Conservation (phyloP, 768 basidiomycete genomes). For the Coprinopsis cinerea region DNA sequence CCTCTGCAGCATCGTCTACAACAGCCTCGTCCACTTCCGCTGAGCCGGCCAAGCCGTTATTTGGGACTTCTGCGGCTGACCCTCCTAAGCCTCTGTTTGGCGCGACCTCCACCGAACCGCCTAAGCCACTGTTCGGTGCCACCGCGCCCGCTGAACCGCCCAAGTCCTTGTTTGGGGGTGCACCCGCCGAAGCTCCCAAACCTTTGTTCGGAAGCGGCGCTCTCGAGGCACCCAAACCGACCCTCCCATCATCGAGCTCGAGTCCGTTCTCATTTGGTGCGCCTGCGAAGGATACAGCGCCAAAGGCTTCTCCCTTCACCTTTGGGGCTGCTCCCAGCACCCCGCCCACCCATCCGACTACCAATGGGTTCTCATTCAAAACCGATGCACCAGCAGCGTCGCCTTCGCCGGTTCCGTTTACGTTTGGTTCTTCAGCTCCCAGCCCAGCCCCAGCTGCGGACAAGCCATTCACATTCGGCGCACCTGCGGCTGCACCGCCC, state of each 20-base stretch:
- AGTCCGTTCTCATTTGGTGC: conserved; percentile 24
- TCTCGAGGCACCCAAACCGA: conserved; percentile 7
- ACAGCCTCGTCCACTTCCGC: no score
- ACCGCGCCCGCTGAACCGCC: conserved; percentile 5
- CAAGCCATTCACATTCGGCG: conserved; percentile 53
- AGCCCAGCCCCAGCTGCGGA: conserved; percentile 38
- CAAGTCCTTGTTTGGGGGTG: conserved; percentile 16
- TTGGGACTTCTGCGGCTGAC: conserved; percentile 1
- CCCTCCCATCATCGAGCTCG: conserved; percentile 4
- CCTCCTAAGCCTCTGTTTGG: no score
- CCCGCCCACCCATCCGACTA: conserved; percentile 20
- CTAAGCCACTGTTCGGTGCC: not conserved
- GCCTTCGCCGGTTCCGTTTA: conserved; percentile 33
- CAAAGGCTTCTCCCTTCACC: conserved; percentile 30
- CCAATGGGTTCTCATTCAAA: conserved; percentile 38
- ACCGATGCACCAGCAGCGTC: conserved; percentile 19
- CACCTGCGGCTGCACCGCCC: conserved; percentile 23
- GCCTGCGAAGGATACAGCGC: conserved; percentile 11
- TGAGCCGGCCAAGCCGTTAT: not conserved
- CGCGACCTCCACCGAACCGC: not conserved
- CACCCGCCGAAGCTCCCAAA: conserved; percentile 13
- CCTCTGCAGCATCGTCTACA: conserved; percentile 11
- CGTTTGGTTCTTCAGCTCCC: conserved; percentile 45
- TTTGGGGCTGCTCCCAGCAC: conserved; percentile 37
- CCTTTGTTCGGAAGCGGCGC: conserved; percentile 10